Base-by-base conservation (phyloP, 1,284 basidiomycete species). In the Ceratobasidium sp. region DNA sequence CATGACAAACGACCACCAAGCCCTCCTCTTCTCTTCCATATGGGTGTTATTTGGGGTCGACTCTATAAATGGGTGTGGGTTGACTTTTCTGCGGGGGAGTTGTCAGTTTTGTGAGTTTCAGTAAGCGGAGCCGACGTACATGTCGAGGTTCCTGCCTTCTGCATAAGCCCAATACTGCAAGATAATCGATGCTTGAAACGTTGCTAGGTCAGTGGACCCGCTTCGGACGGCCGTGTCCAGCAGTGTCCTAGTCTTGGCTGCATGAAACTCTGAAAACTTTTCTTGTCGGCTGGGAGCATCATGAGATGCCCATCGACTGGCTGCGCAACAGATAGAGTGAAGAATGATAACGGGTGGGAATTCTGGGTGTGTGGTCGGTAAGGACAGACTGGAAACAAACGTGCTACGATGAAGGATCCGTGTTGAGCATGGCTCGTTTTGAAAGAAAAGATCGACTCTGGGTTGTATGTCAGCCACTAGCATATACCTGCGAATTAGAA, bases 161-260 rank as follows among this genome's bases (percentile, higher is more conserved):
- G 93, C 91, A 82, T 95, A 95, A 79, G 94, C 93, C 84, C 93
- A 95, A 92, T 93, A 95, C 1, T 91, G 93, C 35, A 95, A 87
- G 33, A 95, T 85, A 78, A 91, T 91, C 81, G 92, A 93, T 1
- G 94, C 93, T 82, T 95, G 94, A 86, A 94, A 89, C 17, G 94
- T 92, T 26, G 89, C 88, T 81, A 95, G 93, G 77, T 95, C 94
- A 80, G 94, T 91, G 82, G 91, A 89, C 39, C 94, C 94, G 60
- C 88, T 91, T n/a, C 90, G 90, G 90, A 95, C 92, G 17, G 93
- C 94, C 79, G 88, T 89, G 83, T 94, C 94, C 76, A 95, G 94
- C 81, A 93, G 93, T 61, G 90, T 88, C 20, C 93, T 88, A n/a
- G 92, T 92, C 83, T 93, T 93, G 80, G 89, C 89, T 35, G 93